Conservation (phyloP, 306 rosid genomes). For the Rosa chinensis region DNA sequence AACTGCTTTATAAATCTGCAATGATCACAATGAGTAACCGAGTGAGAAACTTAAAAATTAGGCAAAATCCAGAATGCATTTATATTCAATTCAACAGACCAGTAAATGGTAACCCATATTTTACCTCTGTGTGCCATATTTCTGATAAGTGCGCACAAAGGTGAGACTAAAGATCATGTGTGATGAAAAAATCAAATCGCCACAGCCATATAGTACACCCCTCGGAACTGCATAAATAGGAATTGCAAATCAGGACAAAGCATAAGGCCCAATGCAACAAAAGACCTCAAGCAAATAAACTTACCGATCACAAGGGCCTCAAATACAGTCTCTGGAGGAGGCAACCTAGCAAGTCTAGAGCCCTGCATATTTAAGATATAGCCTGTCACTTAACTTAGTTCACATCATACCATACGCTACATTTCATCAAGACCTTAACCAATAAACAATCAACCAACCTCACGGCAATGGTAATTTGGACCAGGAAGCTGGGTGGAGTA, state of each 20-base stretch:
- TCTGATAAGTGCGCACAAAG: constrained; percentile 86
- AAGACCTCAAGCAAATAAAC: constrained; percentile 19
- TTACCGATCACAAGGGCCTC: constrained; percentile 85
- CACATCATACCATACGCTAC: background rate
- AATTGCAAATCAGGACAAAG: constrained; percentile 25
- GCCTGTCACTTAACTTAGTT: background rate
- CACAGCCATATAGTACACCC: constrained; percentile 90
- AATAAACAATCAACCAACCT: constrained; percentile 47
- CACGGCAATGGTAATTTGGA: constrained; percentile 97
- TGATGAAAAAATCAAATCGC: constrained; percentile 96
- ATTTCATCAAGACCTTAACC: background rate
- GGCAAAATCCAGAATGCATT: background rate
- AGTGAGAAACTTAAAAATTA: background rate
- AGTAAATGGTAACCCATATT: background rate
- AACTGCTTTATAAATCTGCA: constrained; percentile 77
- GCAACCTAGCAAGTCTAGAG: constrained; percentile 78
- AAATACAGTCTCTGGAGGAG: constrained; percentile 63
- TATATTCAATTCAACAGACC: background rate
- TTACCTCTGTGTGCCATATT: constrained; percentile 83
- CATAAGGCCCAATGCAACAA: background rate
- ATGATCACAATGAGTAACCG: background rate
- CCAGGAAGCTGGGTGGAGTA: constrained; percentile 99
- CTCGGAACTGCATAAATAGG: constrained; percentile 71
- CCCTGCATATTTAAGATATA: constrained; percentile 52
- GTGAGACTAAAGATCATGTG: constrained; percentile 94